These are phyloP conservation scores for Nicotiana paniculata DNA, from an alignment of 257 asterid genomes.

Conservation along the genomic window DNA sequence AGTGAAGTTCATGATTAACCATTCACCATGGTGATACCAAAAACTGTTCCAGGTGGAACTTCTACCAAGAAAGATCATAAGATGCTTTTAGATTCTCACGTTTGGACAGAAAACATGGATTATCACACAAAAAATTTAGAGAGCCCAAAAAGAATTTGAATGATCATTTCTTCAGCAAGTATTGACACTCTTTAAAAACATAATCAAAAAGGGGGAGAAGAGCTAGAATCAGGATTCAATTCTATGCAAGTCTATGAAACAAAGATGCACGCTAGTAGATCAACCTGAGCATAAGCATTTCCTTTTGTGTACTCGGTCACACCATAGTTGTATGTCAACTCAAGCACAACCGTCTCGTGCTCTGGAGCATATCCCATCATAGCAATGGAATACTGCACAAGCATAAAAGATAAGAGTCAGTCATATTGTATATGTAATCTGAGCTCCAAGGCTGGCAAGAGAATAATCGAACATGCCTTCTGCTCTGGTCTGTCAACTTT, in stretches of 20 bases:
- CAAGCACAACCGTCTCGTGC: conserved; percentile 71
- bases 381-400: conserved; percentile 73
- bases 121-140: not conserved
- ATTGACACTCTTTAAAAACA: not conserved
- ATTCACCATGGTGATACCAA: not conserved
- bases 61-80: not conserved
- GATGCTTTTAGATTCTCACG: not conserved
- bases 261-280: conserved; percentile 1
- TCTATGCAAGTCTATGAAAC: not conserved
- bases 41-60: not conserved
- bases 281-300: conserved; percentile 97
- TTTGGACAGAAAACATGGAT: not conserved
- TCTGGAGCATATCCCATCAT: conserved; percentile 97
- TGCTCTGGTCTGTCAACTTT: conserved; percentile 85
- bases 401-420: not conserved
- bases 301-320: conserved; percentile 94
- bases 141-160: not conserved
- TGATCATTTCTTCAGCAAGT: not conserved
- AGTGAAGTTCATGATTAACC: not conserved
- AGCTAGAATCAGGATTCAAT: not conserved
- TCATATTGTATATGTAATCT: not conserved
- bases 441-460: not conserved
- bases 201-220: not conserved
- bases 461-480: conserved; percentile 39
- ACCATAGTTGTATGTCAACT: conserved; percentile 92